Conservation (phyloP, 768 basidiomycete species). For the Lactarius deliciosus region DNA sequence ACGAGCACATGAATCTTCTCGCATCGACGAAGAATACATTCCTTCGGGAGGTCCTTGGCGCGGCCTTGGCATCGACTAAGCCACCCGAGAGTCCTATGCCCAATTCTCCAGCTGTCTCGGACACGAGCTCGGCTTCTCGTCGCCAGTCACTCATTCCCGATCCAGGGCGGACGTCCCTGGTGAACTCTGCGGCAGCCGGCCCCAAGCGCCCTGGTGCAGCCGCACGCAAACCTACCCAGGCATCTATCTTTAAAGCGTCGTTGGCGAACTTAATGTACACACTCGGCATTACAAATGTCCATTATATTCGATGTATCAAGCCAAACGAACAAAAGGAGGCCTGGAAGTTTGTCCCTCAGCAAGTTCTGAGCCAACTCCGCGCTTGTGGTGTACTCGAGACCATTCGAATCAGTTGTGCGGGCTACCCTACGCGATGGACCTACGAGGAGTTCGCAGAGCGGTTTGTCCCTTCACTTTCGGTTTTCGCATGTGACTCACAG, state of each 20-base stretch:
- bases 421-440: slow-evolving; percentile 97
- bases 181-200: slow-evolving; percentile 49
- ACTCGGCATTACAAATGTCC: slow-evolving; percentile 94
- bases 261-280: slow-evolving; percentile 96
- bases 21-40: slow-evolving; percentile 87
- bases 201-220: slow-evolving; percentile 65
- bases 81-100: slow-evolving; percentile 66
- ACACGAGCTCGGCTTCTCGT: slow-evolving; percentile 73
- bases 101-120: slow-evolving; percentile 73
- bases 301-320: slow-evolving; percentile 99
- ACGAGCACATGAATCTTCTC: slow-evolving; percentile 92
- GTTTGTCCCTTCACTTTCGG: slow-evolving; percentile 45
- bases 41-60: slow-evolving; percentile 91
- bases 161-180: slow-evolving; percentile 74
- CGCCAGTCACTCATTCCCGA: slow-evolving; percentile 86
- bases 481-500: slow-evolving; percentile 21
- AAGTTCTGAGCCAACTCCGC: slow-evolving; percentile 90
- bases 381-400: slow-evolving; percentile 99
- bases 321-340: slow-evolving; percentile 96
- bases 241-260: slow-evolving; percentile 97
- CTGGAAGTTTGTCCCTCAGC: slow-evolving; percentile 96
- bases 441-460: slow-evolving; percentile 99
- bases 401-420: slow-evolving; percentile 97
- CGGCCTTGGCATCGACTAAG: slow-evolving; percentile 76
- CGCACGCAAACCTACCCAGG: slow-evolving; percentile 92